A percentile compares a stretch with the other conserved stretches of the same genome.
Evolutionary conservation across 1,284 basidiomycete species (phyloP).

Genomic region (Ustilago shanxiensis): DNA sequence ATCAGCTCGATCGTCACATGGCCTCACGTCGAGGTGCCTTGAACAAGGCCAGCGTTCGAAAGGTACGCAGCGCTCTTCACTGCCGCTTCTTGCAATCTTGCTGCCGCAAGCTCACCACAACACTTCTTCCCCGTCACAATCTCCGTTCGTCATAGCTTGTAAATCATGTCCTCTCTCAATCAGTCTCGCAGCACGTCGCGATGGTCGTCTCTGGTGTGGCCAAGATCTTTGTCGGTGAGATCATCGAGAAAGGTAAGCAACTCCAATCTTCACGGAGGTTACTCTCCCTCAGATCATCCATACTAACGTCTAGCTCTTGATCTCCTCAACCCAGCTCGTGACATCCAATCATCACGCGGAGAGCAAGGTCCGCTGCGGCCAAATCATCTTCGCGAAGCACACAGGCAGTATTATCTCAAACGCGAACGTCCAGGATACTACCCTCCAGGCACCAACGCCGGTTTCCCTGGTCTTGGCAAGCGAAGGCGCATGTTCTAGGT

Average conservation of each 20-base stretch:
- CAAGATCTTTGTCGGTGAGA: conserved; percentile 92
- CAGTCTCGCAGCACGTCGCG: conserved; percentile 85
- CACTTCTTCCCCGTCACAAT: not conserved
- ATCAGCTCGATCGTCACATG: conserved; percentile 88
- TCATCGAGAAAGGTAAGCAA: conserved; percentile 82
- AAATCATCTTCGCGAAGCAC: conserved; percentile 87
- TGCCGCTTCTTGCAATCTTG: too few relatives aligned
- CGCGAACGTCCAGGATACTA: conserved; percentile 73
- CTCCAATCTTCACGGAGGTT: not conserved
- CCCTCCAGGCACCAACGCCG: conserved; percentile 56
- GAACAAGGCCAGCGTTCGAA: conserved; percentile 83
- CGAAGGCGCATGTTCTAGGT: conserved; percentile 61
- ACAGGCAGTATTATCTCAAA: conserved; percentile 83
- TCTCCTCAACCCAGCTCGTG: conserved; percentile 75
- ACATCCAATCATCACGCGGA: conserved; percentile 79
- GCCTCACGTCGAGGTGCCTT: conserved; percentile 85
- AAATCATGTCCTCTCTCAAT: conserved; percentile 81
- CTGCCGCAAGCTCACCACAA: not conserved
- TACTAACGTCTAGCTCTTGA: not conserved
- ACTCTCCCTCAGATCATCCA: not conserved
- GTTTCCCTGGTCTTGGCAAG: conserved; percentile 59
- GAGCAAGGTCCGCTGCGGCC: conserved; percentile 83
- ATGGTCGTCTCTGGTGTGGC: conserved; percentile 88
- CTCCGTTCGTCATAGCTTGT: conserved; percentile 77
- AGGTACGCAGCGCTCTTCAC: conserved; percentile 64